phyloP scores from a whole-genome alignment of 2,329 filamentous ascomycete genomes.

The Raffaelea arxii region DNA sequence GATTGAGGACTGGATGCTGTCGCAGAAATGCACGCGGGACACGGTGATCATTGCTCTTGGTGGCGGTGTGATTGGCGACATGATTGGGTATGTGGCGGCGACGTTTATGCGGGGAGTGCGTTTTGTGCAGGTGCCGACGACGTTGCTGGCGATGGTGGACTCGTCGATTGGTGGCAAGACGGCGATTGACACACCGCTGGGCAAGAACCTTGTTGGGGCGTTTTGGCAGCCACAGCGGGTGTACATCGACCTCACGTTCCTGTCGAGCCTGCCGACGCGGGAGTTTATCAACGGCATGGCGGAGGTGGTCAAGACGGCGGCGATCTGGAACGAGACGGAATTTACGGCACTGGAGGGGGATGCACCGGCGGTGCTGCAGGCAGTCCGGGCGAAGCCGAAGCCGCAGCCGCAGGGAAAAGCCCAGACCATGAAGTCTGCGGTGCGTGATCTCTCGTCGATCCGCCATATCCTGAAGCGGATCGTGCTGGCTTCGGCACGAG shows the following conservation, averaged over 20 bases:
- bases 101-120: conserved; percentile 98
- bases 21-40: conserved; percentile 85
- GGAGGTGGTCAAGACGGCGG: conserved; percentile 94
- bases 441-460: conserved; percentile 60
- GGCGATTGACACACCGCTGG: conserved; percentile 89
- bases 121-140: conserved; percentile 94
- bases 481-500: conserved; percentile 80
- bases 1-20: conserved; percentile 96
- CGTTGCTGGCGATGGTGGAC: conserved; percentile 92
- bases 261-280: conserved; percentile 79
- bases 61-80: conserved; percentile 93
- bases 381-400: conserved; percentile 43
- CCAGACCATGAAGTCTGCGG: conserved; percentile 16
- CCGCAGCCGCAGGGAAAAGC: neutral
- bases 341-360: conserved; percentile 79
- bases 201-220: conserved; percentile 90
- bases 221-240: conserved; percentile 95
- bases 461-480: conserved; percentile 62
- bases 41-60: conserved; percentile 91
- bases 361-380: conserved; percentile 63
- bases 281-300: conserved; percentile 99
- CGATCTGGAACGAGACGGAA: conserved; percentile 86
- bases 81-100: conserved; percentile 94
- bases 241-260: conserved; percentile 86
- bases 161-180: conserved; percentile 98